phyloP scores from a whole-genome alignment of 345 rosid species.

The Mallotus nudiflorus region DNA sequence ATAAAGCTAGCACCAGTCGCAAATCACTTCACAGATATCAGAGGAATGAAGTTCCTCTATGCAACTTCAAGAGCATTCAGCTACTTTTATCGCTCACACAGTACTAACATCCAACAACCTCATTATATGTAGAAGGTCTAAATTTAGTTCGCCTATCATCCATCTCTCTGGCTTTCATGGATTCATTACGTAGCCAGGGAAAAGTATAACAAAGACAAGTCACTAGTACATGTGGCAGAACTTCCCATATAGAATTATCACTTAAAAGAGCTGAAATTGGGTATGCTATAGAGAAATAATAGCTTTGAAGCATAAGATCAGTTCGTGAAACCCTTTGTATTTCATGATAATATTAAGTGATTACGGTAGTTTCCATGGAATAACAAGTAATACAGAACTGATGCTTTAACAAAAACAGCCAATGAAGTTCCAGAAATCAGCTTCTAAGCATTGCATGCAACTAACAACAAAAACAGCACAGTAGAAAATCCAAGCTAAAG shows the following conservation, averaged over 20 bases:
- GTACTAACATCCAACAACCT: too few relatives aligned
- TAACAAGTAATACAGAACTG: not conserved
- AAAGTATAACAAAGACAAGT: too few relatives aligned
- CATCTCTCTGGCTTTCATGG: too few relatives aligned
- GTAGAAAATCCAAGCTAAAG: not conserved
- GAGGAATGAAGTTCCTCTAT: too few relatives aligned
- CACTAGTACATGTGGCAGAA: too few relatives aligned
- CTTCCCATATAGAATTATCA: too few relatives aligned
- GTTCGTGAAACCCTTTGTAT: not conserved
- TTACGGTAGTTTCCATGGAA: not conserved
- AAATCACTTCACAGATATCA: not conserved
- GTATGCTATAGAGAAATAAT: not conserved
- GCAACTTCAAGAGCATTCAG: too few relatives aligned
- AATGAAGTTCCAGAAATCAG: constrained; percentile 5
- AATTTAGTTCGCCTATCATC: not conserved
- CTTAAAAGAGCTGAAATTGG: not conserved
- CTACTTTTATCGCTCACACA: too few relatives aligned
- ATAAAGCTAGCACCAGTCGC: too few relatives aligned
- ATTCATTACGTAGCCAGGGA: too few relatives aligned
- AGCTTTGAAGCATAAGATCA: not conserved
- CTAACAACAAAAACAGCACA: not conserved
- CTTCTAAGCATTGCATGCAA: not conserved
- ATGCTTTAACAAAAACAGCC: not conserved
- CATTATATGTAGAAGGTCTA: too few relatives aligned
- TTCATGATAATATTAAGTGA: not conserved